A percentile compares a stretch with the other conserved stretches of the same genome.
phyloP scores from a whole-genome alignment of 2,329 filamentous ascomycete genomes.

The Biscogniauxia sp. region DNA sequence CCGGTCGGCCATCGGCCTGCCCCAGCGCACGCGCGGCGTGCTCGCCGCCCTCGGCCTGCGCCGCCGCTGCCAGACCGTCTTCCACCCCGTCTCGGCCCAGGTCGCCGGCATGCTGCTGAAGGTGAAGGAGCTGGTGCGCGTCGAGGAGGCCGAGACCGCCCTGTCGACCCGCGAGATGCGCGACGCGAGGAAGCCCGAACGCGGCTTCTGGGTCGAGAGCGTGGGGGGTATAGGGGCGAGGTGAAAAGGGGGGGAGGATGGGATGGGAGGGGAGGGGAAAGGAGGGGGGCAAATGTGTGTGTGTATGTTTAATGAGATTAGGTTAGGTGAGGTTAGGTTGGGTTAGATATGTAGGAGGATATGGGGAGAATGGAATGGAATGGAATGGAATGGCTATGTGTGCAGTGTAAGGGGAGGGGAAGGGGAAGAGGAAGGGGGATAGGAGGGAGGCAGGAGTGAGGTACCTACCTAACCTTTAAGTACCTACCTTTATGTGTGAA shows the following conservation, averaged over 20 bases:
- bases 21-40: slow-evolving; percentile 73
- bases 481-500: no score
- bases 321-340: no score
- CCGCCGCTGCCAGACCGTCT: slow-evolving; percentile 82
- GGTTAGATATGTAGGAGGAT: no score
- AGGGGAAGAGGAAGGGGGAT: no score
- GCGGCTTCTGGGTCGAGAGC: slow-evolving; percentile 78
- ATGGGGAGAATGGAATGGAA: no score
- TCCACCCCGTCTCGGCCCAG: slow-evolving; percentile 78
- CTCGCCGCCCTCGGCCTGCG: slow-evolving; percentile 82
- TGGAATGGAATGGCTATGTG: no score
- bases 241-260: not conserved
- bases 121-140: slow-evolving; percentile 87
- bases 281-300: no score
- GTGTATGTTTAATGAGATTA: no score
- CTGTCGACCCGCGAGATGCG: slow-evolving; percentile 68
- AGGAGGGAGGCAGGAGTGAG: no score
- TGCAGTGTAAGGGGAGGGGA: no score
- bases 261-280: slow-evolving; percentile 23
- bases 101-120: slow-evolving; percentile 89
- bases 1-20: slow-evolving; percentile 86
- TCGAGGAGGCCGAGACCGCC: slow-evolving; percentile 69
- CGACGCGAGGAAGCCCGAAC: slow-evolving; percentile 69
- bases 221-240: slow-evolving; percentile 32
- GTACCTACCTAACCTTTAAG: no score